Base-by-base conservation (phyloP, 345 rosid genomes). In the Lumnitzera racemosa region DNA sequence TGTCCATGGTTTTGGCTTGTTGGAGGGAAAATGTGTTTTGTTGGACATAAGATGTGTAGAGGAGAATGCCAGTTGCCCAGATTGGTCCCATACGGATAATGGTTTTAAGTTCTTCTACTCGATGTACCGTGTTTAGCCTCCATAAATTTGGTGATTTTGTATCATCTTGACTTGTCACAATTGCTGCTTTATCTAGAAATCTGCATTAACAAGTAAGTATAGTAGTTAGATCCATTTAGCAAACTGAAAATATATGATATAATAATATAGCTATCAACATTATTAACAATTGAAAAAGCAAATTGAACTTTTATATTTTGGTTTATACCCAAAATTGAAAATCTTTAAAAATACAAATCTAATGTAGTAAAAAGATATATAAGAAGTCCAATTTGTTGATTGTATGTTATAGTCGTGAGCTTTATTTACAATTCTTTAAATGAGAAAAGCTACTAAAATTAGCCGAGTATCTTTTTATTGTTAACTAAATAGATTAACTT, bases 51-150 rank as follows among this genome's bases (percentile, higher is more conserved):
- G 96, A 87, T 31, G 91, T 81, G 69, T 80, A 78, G 12, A 88
- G 80, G 61, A 88, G 84, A 62, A 90, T 85, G 13, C 97, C 96
- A 8, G 97, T 66, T 6, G 85, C 96, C 90, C 97, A 87, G 13
- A 90, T 85, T 2, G 97, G 97, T 27, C 90, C 96, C 97, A 90
- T 90, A 47, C 96, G 74, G 66, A 90, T 79, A 12, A 90, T 55
- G 0, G 89, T 76, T 72, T 90, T 90, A 13, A 90, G 76, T 24
- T 90, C 96, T 53, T 90, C 97, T n/a, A 90, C 87, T 53, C 97
- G 71, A 71, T 90, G 97, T 24, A 90, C 83, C 9, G 97, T 90
- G 76, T 64, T 88, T 43, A 90, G 70, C 43, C 88, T 73, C 97
- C 97, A 90, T 15, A 61, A 70, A 61, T 88, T 80, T 0, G 89